Evolutionary conservation across 345 rosid genomes (phyloP).

Genomic region (Nephelium lappaceum): DNA sequence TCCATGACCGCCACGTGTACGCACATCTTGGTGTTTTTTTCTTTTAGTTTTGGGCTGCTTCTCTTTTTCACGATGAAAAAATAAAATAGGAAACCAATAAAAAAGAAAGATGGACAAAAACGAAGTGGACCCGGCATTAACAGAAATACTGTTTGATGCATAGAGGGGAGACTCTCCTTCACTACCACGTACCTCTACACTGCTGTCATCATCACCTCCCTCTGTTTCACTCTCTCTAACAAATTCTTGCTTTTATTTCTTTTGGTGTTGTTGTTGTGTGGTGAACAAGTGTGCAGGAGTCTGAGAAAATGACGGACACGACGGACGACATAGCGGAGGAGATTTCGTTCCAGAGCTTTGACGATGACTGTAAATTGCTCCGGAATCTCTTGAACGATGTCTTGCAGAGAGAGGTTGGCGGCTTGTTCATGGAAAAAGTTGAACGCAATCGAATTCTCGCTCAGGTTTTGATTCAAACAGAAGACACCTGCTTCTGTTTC

Average conservation of each 20-base stretch:
- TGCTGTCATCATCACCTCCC: neutral
- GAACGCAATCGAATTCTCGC: conserved; percentile 79
- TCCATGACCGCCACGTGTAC: neutral
- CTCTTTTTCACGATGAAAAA: neutral
- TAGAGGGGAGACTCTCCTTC: neutral
- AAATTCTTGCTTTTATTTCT: neutral
- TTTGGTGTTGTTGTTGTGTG: neutral
- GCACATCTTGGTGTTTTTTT: too few relatives aligned
- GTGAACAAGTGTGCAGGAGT: neutral
- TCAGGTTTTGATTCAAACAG: conserved; percentile 46
- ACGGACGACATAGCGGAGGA: conserved; percentile 96
- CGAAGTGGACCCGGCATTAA: neutral
- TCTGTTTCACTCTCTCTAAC: neutral
- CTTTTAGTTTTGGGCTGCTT: neutral
- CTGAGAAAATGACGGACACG: conserved; percentile 76
- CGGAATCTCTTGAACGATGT: conserved; percentile 86
- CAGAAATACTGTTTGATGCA: neutral
- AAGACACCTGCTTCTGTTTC: conserved; percentile 5
- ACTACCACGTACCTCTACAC: conserved; percentile 7
- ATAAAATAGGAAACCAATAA: neutral
- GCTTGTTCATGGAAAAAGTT: conserved; percentile 64
- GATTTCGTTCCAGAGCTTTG: conserved; percentile 91
- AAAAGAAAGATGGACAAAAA: neutral
- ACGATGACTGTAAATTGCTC: conserved; percentile 89
- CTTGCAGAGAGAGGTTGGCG: conserved; percentile 77